Conservation (phyloP, 768 basidiomycete species). For the Fibroporia radiculosa region DNA sequence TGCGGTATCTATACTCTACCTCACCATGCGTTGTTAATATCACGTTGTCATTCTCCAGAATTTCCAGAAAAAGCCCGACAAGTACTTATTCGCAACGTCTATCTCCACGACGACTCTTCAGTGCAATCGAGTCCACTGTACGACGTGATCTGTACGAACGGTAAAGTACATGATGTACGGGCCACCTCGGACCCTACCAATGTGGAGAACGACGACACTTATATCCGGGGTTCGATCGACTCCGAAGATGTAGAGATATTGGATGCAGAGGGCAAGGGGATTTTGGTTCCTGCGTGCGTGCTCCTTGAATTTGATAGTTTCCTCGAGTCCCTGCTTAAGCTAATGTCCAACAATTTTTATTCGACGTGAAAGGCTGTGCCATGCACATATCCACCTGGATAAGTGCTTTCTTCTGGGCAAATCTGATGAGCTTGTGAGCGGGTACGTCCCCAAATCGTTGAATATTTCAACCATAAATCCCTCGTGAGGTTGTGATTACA, state of each 20-base stretch:
- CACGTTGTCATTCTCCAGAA: no score
- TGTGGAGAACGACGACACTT: not conserved
- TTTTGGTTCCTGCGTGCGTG: slow-evolving; percentile 19
- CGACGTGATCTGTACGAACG: not conserved
- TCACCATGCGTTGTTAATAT: no score
- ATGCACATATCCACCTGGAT: slow-evolving; percentile 61
- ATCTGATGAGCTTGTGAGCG: slow-evolving; percentile 42
- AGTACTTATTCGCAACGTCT: slow-evolving; percentile 1
- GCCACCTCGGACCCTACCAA: not conserved
- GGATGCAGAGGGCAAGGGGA: slow-evolving; percentile 15
- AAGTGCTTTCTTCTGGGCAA: slow-evolving; percentile 59
- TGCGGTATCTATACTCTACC: no score
- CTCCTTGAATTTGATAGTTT: not conserved
- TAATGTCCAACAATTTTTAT: slow-evolving; percentile 1
- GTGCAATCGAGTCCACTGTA: not conserved
- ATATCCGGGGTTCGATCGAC: no score
- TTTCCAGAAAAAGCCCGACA: no score
- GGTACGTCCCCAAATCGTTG: no score
- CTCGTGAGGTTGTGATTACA: slow-evolving; percentile 6
- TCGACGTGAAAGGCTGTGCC: slow-evolving; percentile 40
- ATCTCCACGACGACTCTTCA: not conserved
- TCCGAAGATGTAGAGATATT: no score
- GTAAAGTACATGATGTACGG: not conserved
- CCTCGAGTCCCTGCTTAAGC: not conserved
- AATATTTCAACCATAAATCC: no score